These are phyloP conservation scores for Scheffersomyces titani DNA, from an alignment of 1,139 yeast genomes.

Conservation along the genomic window DNA sequence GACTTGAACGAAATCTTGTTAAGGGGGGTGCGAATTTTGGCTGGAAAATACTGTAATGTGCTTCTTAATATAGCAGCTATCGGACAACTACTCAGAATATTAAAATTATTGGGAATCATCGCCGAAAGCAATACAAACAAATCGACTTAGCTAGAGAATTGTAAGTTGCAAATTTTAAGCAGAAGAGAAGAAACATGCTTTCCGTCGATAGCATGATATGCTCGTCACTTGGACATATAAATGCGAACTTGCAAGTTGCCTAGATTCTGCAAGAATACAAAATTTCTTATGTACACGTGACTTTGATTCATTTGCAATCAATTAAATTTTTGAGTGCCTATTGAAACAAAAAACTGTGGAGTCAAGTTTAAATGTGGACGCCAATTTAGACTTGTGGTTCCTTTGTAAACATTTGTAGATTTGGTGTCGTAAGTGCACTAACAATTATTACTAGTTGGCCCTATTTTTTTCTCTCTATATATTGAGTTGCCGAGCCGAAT, in stretches of 20 bases:
- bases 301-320: not conserved
- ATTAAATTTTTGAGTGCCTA: not conserved
- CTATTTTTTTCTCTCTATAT: not conserved
- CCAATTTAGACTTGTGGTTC: not conserved
- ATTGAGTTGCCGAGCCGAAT: not conserved
- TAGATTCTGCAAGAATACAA: too few relatives aligned
- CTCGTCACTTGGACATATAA: too few relatives aligned
- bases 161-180: not conserved
- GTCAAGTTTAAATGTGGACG: not conserved
- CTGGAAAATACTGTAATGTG: too few relatives aligned
- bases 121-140: not conserved
- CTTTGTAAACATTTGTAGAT: not conserved
- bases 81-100: too few relatives aligned
- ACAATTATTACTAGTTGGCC: not conserved
- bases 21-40: too few relatives aligned
- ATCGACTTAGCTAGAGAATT: not conserved
- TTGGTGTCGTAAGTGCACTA: not conserved
- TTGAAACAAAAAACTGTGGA: not conserved
- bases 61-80: too few relatives aligned
- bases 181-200: not conserved
- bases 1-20: too few relatives aligned
- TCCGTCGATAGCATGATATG: not conserved
- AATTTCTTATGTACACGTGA: not conserved
- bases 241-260: too few relatives aligned
- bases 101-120: too few relatives aligned